Conservation (phyloP, 2,329 filamentous ascomycete species). For the Botrytis cinerea region DNA sequence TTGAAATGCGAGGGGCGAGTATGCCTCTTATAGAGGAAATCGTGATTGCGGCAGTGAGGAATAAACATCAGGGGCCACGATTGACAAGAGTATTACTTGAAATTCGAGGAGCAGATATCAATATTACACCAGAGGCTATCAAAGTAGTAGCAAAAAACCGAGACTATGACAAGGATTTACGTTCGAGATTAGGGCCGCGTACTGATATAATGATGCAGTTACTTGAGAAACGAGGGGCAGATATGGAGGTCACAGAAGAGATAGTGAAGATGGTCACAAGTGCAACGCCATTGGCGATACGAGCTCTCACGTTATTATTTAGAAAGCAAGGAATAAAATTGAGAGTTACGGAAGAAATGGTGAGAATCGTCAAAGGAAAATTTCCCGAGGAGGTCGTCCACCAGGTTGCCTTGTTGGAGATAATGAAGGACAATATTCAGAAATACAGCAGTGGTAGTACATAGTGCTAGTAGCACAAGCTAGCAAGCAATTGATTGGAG, state of each 20-base stretch:
- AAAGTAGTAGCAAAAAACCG: not conserved
- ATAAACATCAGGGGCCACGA: fast-evolving
- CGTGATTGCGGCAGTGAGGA: too few relatives aligned
- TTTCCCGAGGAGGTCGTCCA: fast-evolving
- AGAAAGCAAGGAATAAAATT: not conserved
- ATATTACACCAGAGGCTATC: not conserved
- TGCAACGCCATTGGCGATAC: fast-evolving
- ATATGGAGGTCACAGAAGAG: not conserved
- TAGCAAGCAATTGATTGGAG: not conserved
- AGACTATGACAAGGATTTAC: too few relatives aligned
- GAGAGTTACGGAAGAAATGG: not conserved
- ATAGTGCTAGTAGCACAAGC: not conserved
- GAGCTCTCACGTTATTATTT: fast-evolving
- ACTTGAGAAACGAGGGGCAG: not conserved
- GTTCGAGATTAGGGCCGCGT: too few relatives aligned
- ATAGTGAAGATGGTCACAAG: not conserved
- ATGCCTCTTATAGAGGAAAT: too few relatives aligned
- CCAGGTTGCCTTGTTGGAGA: not conserved
- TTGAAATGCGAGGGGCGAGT: too few relatives aligned
- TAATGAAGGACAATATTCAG: not conserved
- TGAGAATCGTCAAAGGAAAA: not conserved
- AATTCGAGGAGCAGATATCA: not conserved
- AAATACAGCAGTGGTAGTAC: not conserved
- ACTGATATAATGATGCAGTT: not conserved
- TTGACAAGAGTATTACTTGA: not conserved